A percentile compares a stretch with the other conserved stretches of the same genome.
These are phyloP conservation scores for Ophiobolus disseminans DNA, from an alignment of 2,329 filamentous ascomycete species.

Conservation along the genomic window DNA sequence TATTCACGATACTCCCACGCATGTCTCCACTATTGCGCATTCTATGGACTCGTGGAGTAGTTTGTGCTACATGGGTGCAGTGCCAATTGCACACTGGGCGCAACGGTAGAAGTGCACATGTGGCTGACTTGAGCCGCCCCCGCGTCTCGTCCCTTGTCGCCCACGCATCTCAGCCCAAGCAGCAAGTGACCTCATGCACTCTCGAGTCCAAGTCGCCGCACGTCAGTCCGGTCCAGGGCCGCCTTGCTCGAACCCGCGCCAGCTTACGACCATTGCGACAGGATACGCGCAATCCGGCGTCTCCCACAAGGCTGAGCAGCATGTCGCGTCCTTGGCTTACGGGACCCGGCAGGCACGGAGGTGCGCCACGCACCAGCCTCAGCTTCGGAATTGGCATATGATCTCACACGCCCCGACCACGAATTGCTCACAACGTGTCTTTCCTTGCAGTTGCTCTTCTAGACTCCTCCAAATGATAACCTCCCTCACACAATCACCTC, in stretches of 20 bases:
- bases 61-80: too few species aligned
- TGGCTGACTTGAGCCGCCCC: slow-evolving; percentile 26
- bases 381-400: slow-evolving; percentile 23
- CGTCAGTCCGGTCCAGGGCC: slow-evolving; percentile 2
- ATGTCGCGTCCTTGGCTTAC: slow-evolving; percentile 32
- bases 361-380: slow-evolving; percentile 43
- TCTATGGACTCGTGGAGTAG: too few species aligned
- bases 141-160: slow-evolving; percentile 25
- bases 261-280: slow-evolving; percentile 25
- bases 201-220: slow-evolving; percentile 3
- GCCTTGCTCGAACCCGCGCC: neutral
- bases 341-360: slow-evolving; percentile 28
- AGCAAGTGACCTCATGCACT: slow-evolving; percentile 26
- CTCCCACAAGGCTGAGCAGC: slow-evolving; percentile 38
- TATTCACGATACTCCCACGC: neutral
- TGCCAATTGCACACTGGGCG: too few species aligned
- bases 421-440: slow-evolving; percentile 13
- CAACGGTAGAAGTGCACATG: slow-evolving; percentile 24
- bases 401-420: slow-evolving; percentile 22
- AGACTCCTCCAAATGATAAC: neutral
- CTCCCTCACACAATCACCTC: neutral
- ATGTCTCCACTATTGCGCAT: neutral
- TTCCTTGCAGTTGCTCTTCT: slow-evolving; percentile 2
- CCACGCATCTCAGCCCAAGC: slow-evolving; percentile 17
- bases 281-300: slow-evolving; percentile 41